A percentile compares a stretch with the other conserved stretches of the same genome.
Evolutionary conservation across 2,329 filamentous ascomycete species (phyloP).

Genomic region (Botryotinia calthae): DNA sequence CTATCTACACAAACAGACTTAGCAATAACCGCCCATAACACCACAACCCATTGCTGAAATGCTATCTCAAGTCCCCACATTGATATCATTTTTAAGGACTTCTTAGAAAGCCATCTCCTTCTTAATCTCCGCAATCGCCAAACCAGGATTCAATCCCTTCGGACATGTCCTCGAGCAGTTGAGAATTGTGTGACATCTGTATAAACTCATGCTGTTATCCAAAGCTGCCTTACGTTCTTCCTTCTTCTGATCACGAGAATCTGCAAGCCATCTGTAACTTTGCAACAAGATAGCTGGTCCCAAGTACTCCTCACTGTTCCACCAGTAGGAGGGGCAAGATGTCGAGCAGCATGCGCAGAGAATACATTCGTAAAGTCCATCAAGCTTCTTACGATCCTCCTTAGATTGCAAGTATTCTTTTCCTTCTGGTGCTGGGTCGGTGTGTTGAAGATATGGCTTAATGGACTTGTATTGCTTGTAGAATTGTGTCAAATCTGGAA

Average conservation of each 20-base stretch:
- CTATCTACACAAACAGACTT: slow-evolving; percentile 20
- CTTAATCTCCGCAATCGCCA: slow-evolving; percentile 97
- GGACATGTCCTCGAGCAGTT: slow-evolving; percentile 98
- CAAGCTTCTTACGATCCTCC: slow-evolving; percentile 87
- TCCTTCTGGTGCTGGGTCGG: slow-evolving; percentile 79
- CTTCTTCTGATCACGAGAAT: slow-evolving; percentile 89
- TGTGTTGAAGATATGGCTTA: slow-evolving; percentile 95
- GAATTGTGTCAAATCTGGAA: slow-evolving; percentile 96
- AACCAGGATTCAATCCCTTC: slow-evolving; percentile 94
- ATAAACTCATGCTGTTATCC: slow-evolving; percentile 98
- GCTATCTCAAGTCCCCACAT: slow-evolving; percentile 1
- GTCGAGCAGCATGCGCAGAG: slow-evolving; percentile 99
- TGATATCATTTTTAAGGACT: neutral
- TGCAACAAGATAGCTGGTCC: slow-evolving; percentile 95
- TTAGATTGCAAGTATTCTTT: slow-evolving; percentile 89
- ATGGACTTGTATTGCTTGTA: slow-evolving; percentile 99
- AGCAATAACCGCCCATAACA: slow-evolving; percentile 19
- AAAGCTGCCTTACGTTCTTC: slow-evolving; percentile 84
- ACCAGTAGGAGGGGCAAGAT: slow-evolving; percentile 99
- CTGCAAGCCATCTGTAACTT: slow-evolving; percentile 95
- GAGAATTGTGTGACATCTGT: slow-evolving; percentile 98
- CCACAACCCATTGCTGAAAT: slow-evolving; percentile 11
- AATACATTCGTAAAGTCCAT: slow-evolving; percentile 98
- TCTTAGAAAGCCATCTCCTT: slow-evolving; percentile 73
- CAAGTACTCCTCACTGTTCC: slow-evolving; percentile 98